Percentiles rank a stretch among this genome's conserved stretches.
phyloP scores from a whole-genome alignment of 176 grass and related monocot genomes.

The Bolboschoenus planiculmis region DNA sequence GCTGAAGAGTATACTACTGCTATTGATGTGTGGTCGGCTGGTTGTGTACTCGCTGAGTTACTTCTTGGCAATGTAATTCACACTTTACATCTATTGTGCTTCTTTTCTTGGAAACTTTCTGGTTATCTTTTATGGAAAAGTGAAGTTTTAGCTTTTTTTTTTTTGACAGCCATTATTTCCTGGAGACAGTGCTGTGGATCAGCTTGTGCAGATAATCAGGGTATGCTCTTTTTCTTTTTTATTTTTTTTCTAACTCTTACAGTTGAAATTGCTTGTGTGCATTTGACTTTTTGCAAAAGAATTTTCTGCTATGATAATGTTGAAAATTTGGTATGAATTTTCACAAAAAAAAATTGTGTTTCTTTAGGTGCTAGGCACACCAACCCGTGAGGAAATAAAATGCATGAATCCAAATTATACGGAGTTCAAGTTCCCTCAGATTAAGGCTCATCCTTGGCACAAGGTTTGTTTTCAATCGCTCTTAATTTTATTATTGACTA shows the following conservation, averaged over 20 bases:
- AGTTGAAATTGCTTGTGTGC: not conserved
- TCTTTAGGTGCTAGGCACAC: slow-evolving; percentile 61
- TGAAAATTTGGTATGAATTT: not conserved
- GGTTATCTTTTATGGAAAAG: not conserved
- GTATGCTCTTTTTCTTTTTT: slow-evolving; percentile 19
- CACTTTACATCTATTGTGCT: not conserved
- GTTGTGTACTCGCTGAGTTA: slow-evolving; percentile 67
- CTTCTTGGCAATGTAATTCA: slow-evolving; percentile 54
- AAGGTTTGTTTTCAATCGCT: slow-evolving; percentile 35
- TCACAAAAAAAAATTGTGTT: slow-evolving; percentile 3
- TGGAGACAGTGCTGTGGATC: slow-evolving; percentile 50
- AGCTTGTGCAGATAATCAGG: slow-evolving; percentile 69
- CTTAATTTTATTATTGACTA: slow-evolving; percentile 4
- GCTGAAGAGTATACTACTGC: slow-evolving; percentile 61
- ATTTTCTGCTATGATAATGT: not conserved
- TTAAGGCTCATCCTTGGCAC: slow-evolving; percentile 70
- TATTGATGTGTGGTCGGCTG: slow-evolving; percentile 67
- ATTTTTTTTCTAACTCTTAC: not conserved
- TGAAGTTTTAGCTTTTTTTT: slow-evolving; percentile 17
- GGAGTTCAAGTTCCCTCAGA: slow-evolving; percentile 65
- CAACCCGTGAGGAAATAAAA: slow-evolving; percentile 67
- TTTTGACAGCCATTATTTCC: slow-evolving; percentile 52
- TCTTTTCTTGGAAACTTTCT: not conserved
- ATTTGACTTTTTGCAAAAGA: not conserved
- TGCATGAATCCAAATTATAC: slow-evolving; percentile 80